Base-by-base conservation (phyloP, 495 filamentous ascomycete species). In the Aspergillus homomorphus region DNA sequence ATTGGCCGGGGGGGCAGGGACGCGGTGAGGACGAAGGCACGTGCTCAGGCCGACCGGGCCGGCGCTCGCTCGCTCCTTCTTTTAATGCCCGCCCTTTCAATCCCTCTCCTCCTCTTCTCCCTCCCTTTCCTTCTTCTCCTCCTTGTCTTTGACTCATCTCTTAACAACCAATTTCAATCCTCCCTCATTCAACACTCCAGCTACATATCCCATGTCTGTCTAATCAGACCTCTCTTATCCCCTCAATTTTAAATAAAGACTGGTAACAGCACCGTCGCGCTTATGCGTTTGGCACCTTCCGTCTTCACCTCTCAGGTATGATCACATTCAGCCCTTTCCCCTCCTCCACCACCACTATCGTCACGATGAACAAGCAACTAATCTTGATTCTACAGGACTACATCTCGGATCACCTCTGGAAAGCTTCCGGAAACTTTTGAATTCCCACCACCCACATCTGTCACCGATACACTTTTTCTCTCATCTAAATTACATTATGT, bases 341-440 rank as follows among this genome's bases (percentile, higher is more conserved):
- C 33, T 30, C 33, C 19, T 50, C 41, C n/a, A 8, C 45, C 43
- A 33, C 58, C 45, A 51, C 33, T 26, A 30, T 16, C 45, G 24
- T 22, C 42, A 55, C 20, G 1, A 38, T 38, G 33, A 38, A 38
- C 33, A 30, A 30, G 15, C 4, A 38, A 64, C 73, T 69, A 28
- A 58, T 38, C 12, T 15, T n/a, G 1, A 53, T n/a, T 43, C 57
- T 61, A 54, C 69, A 94, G 91, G 91, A 96, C 83, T 96, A 96
- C 81, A 89, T 96, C 81, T 96, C 91, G 89, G 92, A 96, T 84
- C 94, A 98, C 81, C 86, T 98, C 81, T 98, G 94, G 94, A 96
- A 96, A 84, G 87, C 94, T 74, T 87, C 84, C 64, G 83, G 82
- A 64, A 90, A 89, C 77, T 65, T 51, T 19, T 92, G 80, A 89